Percentiles rank a stretch among this genome's conserved stretches.
Conservation (phyloP, 768 basidiomycete species). For the Phaeotremella skinneri region DNA sequence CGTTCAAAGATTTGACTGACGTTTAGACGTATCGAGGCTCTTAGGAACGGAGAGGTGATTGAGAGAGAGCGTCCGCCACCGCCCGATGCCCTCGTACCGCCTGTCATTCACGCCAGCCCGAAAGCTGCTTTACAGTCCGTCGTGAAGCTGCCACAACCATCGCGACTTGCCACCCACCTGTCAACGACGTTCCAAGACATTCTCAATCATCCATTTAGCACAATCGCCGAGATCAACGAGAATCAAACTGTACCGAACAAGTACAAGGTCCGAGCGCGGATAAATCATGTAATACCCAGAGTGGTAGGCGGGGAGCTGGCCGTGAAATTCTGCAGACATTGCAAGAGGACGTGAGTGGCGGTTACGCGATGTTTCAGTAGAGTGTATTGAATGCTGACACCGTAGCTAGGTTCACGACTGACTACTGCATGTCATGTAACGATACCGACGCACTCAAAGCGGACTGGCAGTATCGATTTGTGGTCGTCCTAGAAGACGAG, state of each 20-base stretch:
- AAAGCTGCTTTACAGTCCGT: too few species aligned
- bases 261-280: conserved; percentile 30
- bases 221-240: conserved; percentile 19
- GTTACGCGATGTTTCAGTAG: not conserved
- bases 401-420: conserved; percentile 11
- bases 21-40: conserved; percentile 22
- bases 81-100: not conserved
- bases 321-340: conserved; percentile 27
- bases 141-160: not conserved
- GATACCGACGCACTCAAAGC: conserved; percentile 24
- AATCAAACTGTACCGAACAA: conserved; percentile 31
- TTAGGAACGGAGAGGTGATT: conserved; percentile 19
- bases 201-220: conserved; percentile 21
- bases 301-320: conserved; percentile 4
- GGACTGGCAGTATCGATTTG: conserved; percentile 36
- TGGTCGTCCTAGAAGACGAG: conserved; percentile 22
- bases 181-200: conserved; percentile 18
- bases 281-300: conserved; percentile 2
- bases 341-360: conserved; percentile 19
- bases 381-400: not conserved
- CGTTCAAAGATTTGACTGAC: not conserved
- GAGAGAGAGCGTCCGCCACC: not conserved
- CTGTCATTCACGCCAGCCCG: not conserved
- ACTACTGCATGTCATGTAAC: conserved; percentile 33
- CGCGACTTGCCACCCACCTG: conserved; percentile 15